Base-by-base conservation (phyloP, 2,329 filamentous ascomycete genomes). In the Fusarium sp. region DNA sequence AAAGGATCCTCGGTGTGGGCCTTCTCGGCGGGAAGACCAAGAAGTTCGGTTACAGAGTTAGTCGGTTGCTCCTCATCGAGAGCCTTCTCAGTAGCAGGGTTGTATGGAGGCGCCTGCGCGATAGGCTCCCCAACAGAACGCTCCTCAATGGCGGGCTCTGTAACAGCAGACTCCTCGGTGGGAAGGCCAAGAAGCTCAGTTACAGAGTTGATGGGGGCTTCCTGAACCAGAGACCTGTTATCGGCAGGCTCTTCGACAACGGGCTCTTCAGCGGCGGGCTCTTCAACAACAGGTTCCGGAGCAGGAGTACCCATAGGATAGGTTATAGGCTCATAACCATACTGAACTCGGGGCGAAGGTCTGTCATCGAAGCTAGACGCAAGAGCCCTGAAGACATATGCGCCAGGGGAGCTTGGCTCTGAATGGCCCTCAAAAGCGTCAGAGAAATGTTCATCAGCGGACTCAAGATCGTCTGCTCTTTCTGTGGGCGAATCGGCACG, bases 391-490 rank as follows among this genome's bases (percentile, higher is more conserved):
- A 44, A 19, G 11, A 56, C 32, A 17, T 56, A 43, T 28, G 68
- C 70, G 32, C 59, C 36, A 23, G 53, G 53, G 19, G 50, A 42
- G 19, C 50, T 45, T 28, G 75, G 68, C 21, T 72, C 69, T 4
- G 67, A 65, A 6, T 59, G 58, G 3, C 68, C 71, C 26, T 78
- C 77, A 9, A 71, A 23, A 11, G 77, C 77, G 38, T 80, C 78
- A 7, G 78, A 77, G 40, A 78, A 77, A 43, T 78, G 74, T 39
- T 79, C 77, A 50, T 79, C 77, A 14, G 74, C 72, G 32, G 78
- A 78, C 9, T 75, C 72, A 47, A 77, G 39, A 32, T 77, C 75
- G 10, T 80, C 77, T 7, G 67, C 19, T 30, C 68, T 66, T 9
- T 74, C 72, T 11, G 65, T 59, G 24, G 72, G 52, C 7, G 49